Conservation (phyloP, 371 early-diverging fungal species). For the Dichotomocladium elegans region DNA sequence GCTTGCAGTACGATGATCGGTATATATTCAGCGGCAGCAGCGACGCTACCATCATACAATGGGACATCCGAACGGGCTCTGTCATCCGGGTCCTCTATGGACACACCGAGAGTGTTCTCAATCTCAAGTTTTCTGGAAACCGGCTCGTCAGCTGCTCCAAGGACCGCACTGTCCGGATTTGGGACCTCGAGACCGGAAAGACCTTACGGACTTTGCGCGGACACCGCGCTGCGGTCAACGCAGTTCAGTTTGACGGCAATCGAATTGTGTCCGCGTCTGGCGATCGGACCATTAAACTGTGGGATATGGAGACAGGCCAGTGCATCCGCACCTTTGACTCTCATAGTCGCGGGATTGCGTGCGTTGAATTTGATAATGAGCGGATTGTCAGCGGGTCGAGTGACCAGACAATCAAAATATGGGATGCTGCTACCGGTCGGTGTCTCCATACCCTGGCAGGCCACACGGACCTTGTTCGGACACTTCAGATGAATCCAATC, state of each 20-base stretch:
- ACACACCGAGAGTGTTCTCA: slow-evolving; percentile 69
- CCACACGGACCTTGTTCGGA: slow-evolving; percentile 80
- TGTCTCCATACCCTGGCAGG: slow-evolving; percentile 62
- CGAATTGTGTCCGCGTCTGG: slow-evolving; percentile 75
- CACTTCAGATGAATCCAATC: slow-evolving; percentile 45
- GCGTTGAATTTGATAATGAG: slow-evolving; percentile 75
- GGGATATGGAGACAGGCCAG: slow-evolving; percentile 58
- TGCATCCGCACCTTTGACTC: slow-evolving; percentile 51
- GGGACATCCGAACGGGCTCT: slow-evolving; percentile 69
- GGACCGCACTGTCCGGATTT: slow-evolving; percentile 81
- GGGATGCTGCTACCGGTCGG: slow-evolving; percentile 74
- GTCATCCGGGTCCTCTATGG: slow-evolving; percentile 54
- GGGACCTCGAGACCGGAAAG: slow-evolving; percentile 59
- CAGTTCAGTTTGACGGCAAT: slow-evolving; percentile 59
- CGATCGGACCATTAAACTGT: slow-evolving; percentile 68
- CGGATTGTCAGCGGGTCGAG: slow-evolving; percentile 77
- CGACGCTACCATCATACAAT: slow-evolving; percentile 76
- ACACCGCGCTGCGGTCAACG: slow-evolving; percentile 76
- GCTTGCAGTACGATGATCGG: slow-evolving; percentile 72
- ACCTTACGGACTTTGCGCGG: slow-evolving; percentile 42
- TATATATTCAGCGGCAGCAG: slow-evolving; percentile 82
- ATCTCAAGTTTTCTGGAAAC: slow-evolving; percentile 59
- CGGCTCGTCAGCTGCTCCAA: slow-evolving; percentile 82
- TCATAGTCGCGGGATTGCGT: slow-evolving; percentile 75
- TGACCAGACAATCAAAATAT: slow-evolving; percentile 81